Percentiles rank a stretch among this genome's conserved stretches.
Conservation (phyloP, 129 eudicot species). For the Logfia minima region DNA sequence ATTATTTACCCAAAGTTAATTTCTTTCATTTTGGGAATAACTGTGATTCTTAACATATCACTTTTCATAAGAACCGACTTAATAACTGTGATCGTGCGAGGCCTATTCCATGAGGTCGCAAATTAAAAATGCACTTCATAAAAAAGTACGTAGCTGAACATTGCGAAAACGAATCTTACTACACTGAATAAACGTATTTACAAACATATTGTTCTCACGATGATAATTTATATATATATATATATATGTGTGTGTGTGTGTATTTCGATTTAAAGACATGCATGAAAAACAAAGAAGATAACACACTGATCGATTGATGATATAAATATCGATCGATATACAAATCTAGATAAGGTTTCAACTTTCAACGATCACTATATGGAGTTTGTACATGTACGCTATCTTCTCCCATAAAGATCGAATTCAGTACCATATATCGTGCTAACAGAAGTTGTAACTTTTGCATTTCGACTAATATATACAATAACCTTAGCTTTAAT, state of each 20-base stretch:
- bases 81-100: constrained; percentile 1
- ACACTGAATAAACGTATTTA: neutral
- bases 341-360: constrained; percentile 2
- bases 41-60: neutral
- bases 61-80: too few relatives aligned
- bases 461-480: neutral
- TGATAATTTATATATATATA: too few relatives aligned
- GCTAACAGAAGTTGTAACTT: neutral
- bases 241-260: too few relatives aligned
- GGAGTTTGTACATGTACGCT: neutral
- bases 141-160: neutral
- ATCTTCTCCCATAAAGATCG: neutral
- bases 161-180: neutral
- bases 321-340: neutral
- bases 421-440: neutral
- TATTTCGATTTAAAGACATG: too few relatives aligned
- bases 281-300: neutral
- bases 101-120: neutral
- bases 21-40: neutral
- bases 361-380: neutral
- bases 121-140: neutral
- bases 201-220: neutral
- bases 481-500: neutral
- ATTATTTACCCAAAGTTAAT: too few relatives aligned
- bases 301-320: too few relatives aligned